phyloP scores from a whole-genome alignment of 2,329 filamentous ascomycete genomes.

The Proliferodiscus dingleyae region DNA sequence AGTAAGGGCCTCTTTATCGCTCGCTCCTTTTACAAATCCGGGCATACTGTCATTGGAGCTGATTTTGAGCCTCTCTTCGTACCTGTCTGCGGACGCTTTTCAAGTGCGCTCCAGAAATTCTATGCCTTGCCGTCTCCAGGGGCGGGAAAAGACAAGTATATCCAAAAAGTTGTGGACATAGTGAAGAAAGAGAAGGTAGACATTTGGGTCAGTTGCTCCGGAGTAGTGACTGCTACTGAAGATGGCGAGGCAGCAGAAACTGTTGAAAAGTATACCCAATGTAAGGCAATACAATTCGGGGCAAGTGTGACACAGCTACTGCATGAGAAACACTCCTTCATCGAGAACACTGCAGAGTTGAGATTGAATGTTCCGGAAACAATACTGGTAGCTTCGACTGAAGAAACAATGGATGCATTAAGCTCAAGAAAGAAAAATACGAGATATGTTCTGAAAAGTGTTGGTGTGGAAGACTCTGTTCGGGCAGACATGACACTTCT shows the following conservation, averaged over 20 bases:
- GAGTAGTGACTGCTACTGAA: constrained; percentile 59
- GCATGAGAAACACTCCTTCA: constrained; percentile 63
- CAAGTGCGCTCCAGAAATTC: constrained; percentile 50
- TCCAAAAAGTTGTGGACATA: constrained; percentile 51
- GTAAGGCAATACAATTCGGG: constrained; percentile 61
- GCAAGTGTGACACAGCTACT: constrained; percentile 50
- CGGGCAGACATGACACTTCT: constrained; percentile 61
- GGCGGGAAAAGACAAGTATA: constrained; percentile 42
- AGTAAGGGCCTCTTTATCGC: constrained; percentile 64
- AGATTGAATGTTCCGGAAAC: constrained; percentile 51
- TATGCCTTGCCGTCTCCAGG: constrained; percentile 39
- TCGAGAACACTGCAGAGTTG: constrained; percentile 49
- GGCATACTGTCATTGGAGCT: constrained; percentile 68
- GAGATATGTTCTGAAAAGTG: constrained; percentile 61
- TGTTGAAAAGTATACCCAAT: constrained; percentile 52
- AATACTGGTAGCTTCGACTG: constrained; percentile 45
- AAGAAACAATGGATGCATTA: neutral
- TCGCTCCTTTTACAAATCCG: constrained; percentile 56
- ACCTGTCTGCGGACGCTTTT: constrained; percentile 52
- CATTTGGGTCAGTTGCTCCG: constrained; percentile 70
- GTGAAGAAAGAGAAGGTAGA: constrained; percentile 57
- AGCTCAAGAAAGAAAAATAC: constrained; percentile 25
- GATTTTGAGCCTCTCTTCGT: constrained; percentile 51
- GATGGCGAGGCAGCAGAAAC: constrained; percentile 61
- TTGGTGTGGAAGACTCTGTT: constrained; percentile 55